Conservation (phyloP, 2,329 filamentous ascomycete genomes). For the Mariannaea elegans region DNA sequence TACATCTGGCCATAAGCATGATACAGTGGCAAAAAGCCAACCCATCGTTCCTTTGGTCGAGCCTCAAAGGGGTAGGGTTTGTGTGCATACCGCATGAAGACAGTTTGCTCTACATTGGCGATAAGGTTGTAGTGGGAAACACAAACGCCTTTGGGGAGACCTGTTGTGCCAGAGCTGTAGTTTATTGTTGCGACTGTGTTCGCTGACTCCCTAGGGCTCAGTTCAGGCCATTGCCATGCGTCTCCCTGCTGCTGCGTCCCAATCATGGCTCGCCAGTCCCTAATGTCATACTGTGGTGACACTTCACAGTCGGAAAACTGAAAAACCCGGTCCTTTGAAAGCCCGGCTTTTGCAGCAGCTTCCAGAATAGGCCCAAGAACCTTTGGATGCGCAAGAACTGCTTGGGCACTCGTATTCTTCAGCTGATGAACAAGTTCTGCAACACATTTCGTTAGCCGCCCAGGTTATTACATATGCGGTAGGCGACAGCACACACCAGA, state of each 20-base stretch:
- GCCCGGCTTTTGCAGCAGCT: constrained; percentile 51
- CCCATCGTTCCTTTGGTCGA: constrained; percentile 56
- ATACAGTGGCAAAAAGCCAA: constrained; percentile 73
- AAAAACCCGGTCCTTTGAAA: constrained; percentile 55
- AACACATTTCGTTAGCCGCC: constrained; percentile 6
- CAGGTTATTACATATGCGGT: background rate
- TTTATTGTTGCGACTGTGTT: constrained; percentile 55
- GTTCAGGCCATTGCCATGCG: constrained; percentile 52
- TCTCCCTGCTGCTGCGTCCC: constrained; percentile 43
- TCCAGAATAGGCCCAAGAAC: constrained; percentile 54
- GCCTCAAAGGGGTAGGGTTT: constrained; percentile 46
- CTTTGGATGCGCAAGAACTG: constrained; percentile 58
- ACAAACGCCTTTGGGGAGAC: constrained; percentile 60
- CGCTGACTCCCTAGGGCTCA: constrained; percentile 47
- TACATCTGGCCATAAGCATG: constrained; percentile 67
- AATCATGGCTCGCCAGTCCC: constrained; percentile 54
- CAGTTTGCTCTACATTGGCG: constrained; percentile 59
- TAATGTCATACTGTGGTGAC: constrained; percentile 43
- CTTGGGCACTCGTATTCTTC: constrained; percentile 58
- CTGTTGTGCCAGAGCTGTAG: constrained; percentile 61
- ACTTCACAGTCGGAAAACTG: constrained; percentile 56
- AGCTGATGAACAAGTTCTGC: constrained; percentile 62
- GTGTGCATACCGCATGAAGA: constrained; percentile 53
- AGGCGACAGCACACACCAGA: constrained; percentile 46
- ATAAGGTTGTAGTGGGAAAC: constrained; percentile 60